Percentiles rank a stretch among this genome's conserved stretches.
Conservation (phyloP, 371 early-diverging fungal species). For the Coemansia sp. region DNA sequence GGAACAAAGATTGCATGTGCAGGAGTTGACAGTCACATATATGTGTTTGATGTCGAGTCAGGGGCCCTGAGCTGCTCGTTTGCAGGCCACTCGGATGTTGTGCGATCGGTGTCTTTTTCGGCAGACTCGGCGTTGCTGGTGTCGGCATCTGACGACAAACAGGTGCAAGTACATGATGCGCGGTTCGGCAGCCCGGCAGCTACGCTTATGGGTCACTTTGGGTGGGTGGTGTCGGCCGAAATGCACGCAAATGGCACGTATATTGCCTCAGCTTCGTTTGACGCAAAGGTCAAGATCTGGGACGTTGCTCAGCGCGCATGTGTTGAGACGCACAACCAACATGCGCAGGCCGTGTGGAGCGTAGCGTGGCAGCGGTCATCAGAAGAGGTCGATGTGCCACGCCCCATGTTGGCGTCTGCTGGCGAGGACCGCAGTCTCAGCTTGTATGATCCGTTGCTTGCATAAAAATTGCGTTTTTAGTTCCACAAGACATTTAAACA, state of each 20-base stretch:
- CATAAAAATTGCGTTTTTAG: slow-evolving; percentile 55
- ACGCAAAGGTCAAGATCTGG: slow-evolving; percentile 50
- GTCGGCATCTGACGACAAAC: slow-evolving; percentile 93
- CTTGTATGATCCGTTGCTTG: slow-evolving; percentile 53
- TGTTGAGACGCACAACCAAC: slow-evolving; percentile 38
- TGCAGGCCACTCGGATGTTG: slow-evolving; percentile 94
- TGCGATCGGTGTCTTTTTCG: slow-evolving; percentile 95
- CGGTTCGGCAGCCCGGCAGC: slow-evolving; percentile 33
- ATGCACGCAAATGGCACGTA: slow-evolving; percentile 38
- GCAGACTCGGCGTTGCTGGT: slow-evolving; percentile 96
- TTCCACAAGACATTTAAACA: background rate
- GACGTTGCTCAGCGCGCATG: slow-evolving; percentile 40
- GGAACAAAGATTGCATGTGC: slow-evolving; percentile 35
- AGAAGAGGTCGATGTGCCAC: slow-evolving; percentile 18
- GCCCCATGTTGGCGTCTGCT: slow-evolving; percentile 44
- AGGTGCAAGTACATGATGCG: slow-evolving; percentile 82
- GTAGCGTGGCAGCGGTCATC: slow-evolving; percentile 45
- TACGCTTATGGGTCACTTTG: slow-evolving; percentile 36
- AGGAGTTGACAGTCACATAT: slow-evolving; percentile 80
- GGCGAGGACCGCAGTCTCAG: slow-evolving; percentile 41
- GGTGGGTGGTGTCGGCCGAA: slow-evolving; percentile 45
- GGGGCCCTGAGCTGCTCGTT: slow-evolving; percentile 89
- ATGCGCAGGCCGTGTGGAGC: slow-evolving; percentile 43
- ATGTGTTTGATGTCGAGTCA: slow-evolving; percentile 90
- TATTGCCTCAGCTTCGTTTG: slow-evolving; percentile 45